These are phyloP conservation scores for Neofusicoccum ribis DNA, from an alignment of 2,329 filamentous ascomycete genomes.

Conservation along the genomic window DNA sequence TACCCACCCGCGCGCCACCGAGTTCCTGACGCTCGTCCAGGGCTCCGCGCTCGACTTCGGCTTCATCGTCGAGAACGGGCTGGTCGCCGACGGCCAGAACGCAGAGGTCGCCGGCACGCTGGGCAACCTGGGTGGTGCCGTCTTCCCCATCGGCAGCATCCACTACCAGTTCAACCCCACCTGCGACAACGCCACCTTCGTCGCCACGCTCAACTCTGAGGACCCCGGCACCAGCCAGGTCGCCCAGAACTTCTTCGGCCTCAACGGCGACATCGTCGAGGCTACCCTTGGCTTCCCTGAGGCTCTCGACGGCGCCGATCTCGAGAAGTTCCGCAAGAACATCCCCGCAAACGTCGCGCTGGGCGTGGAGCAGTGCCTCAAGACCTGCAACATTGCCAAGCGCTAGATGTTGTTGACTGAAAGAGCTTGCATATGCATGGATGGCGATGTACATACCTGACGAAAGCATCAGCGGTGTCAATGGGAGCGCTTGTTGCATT, in stretches of 20 bases:
- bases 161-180: slow-evolving; percentile 52
- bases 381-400: slow-evolving; percentile 49
- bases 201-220: slow-evolving; percentile 46
- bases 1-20: slow-evolving; percentile 51
- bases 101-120: slow-evolving; percentile 44
- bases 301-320: slow-evolving; percentile 35
- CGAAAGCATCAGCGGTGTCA: background rate
- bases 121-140: slow-evolving; percentile 46
- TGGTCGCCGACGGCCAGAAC: slow-evolving; percentile 32
- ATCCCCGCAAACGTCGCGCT: slow-evolving; percentile 53
- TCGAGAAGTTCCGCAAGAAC: slow-evolving; percentile 36
- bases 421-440: background rate
- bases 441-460: background rate
- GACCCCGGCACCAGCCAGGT: slow-evolving; percentile 45
- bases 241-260: slow-evolving; percentile 47
- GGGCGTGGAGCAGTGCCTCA: slow-evolving; percentile 56
- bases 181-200: slow-evolving; percentile 46
- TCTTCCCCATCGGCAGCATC: slow-evolving; percentile 49
- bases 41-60: slow-evolving; percentile 43
- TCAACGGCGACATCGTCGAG: slow-evolving; percentile 38
- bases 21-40: slow-evolving; percentile 48
- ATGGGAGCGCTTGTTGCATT: background rate
- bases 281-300: slow-evolving; percentile 41
- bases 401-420: background rate
- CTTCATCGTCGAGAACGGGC: slow-evolving; percentile 49